A percentile compares a stretch with the other conserved stretches of the same genome.
Conservation (phyloP, 2,329 filamentous ascomycete genomes). For the Fusarium equiseti region DNA sequence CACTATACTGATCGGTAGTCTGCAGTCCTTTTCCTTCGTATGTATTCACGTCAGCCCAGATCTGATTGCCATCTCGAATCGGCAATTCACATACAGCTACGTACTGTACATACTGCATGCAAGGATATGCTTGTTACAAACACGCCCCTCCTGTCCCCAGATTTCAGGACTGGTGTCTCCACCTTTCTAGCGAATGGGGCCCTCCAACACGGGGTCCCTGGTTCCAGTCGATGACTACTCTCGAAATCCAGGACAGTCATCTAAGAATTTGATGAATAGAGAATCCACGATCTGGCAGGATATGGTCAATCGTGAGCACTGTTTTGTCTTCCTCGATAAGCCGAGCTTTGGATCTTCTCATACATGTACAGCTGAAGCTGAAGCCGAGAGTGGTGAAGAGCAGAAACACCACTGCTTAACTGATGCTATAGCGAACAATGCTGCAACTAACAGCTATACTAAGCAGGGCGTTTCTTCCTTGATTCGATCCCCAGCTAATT, state of each 20-base stretch:
- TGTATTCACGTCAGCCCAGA: slow-evolving; percentile 15
- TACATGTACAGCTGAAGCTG: background rate
- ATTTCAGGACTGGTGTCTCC: slow-evolving; percentile 47
- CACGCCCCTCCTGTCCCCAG: slow-evolving; percentile 43
- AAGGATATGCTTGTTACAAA: slow-evolving; percentile 13
- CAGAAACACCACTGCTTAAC: background rate
- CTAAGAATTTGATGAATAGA: background rate
- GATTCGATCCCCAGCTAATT: background rate
- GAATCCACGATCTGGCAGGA: slow-evolving; percentile 8
- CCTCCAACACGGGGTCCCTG: slow-evolving; percentile 3
- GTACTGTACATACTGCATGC: background rate
- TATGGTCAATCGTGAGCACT: slow-evolving; percentile 7
- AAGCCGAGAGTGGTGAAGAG: background rate
- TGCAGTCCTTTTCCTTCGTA: background rate
- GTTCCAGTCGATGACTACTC: background rate
- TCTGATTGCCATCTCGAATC: slow-evolving; percentile 17
- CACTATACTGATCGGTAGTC: background rate
- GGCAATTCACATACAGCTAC: slow-evolving; percentile 10
- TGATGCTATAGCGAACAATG: background rate
- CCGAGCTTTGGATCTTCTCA: background rate
- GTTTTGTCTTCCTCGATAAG: background rate
- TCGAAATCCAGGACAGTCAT: background rate
- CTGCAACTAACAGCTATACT: background rate
- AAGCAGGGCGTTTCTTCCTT: background rate
- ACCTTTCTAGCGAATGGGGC: slow-evolving; percentile 22